Percentiles rank a stretch among this genome's conserved stretches.
phyloP scores from a whole-genome alignment of 2,329 filamentous ascomycete species.

The Cercospora sp. region DNA sequence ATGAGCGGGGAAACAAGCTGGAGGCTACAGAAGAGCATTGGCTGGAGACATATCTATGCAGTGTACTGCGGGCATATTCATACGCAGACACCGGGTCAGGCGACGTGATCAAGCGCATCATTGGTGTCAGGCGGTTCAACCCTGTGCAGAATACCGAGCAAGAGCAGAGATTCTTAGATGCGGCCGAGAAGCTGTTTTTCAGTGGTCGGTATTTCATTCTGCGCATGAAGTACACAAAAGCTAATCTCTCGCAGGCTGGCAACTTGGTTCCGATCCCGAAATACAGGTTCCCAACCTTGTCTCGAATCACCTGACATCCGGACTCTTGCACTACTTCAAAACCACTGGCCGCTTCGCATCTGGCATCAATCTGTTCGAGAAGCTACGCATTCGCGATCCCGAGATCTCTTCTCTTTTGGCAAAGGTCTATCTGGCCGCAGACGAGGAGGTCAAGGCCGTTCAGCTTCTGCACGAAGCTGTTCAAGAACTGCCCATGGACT shows the following conservation, averaged over 20 bases:
- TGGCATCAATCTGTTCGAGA: conserved; percentile 96
- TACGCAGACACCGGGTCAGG: conserved; percentile 95
- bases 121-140: conserved; percentile 96
- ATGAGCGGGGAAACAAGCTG: conserved; percentile 92
- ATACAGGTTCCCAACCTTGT: conserved; percentile 97
- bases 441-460: conserved; percentile 96
- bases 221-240: not conserved
- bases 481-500: conserved; percentile 94
- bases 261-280: conserved; percentile 92
- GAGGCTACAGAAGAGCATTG: conserved; percentile 91
- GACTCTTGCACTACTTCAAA: conserved; percentile 88
- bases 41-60: conserved; percentile 97
- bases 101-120: conserved; percentile 92
- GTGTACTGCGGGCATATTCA: conserved; percentile 87
- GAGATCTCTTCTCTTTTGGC: conserved; percentile 92
- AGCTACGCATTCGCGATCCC: conserved; percentile 83
- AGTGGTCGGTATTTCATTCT: conserved; percentile 58
- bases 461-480: conserved; percentile 83
- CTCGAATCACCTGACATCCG: conserved; percentile 92
- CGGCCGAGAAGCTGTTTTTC: conserved; percentile 93
- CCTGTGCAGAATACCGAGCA: conserved; percentile 97
- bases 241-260: conserved; percentile 65
- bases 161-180: conserved; percentile 92
- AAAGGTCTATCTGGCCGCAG: conserved; percentile 87
- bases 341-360: conserved; percentile 93